Conservation (phyloP, 495 filamentous ascomycete species). For the Aspergillus asperescens region DNA sequence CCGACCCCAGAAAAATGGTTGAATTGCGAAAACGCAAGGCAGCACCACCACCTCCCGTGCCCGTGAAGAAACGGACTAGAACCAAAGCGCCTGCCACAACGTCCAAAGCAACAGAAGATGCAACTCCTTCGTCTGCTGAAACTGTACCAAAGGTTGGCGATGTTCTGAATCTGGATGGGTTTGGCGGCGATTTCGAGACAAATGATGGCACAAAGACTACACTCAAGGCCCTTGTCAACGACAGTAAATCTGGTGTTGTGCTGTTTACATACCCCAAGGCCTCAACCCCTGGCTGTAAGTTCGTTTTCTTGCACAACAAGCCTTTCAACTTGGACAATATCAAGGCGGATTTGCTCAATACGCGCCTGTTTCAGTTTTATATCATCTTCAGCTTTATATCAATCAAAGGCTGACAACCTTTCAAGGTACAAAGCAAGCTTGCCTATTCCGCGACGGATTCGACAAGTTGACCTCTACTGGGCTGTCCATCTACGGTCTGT, state of each 20-base stretch:
- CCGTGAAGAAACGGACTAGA: constrained; percentile 51
- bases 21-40: constrained; percentile 77
- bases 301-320: background rate
- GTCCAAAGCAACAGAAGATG: constrained; percentile 24
- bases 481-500: constrained; percentile 82
- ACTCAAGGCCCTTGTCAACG: constrained; percentile 69
- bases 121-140: constrained; percentile 17
- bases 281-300: constrained; percentile 91
- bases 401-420: background rate
- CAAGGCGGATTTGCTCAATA: background rate
- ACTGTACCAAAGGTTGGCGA: constrained; percentile 41
- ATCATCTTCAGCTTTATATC: background rate
- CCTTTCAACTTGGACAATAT: background rate
- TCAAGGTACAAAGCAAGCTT: constrained; percentile 84
- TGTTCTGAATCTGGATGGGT: constrained; percentile 59
- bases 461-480: constrained; percentile 71
- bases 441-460: constrained; percentile 83
- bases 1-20: constrained; percentile 33
- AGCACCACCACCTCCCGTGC: constrained; percentile 46
- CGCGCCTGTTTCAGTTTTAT: background rate
- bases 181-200: constrained; percentile 80
- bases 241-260: constrained; percentile 79
- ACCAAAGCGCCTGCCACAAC: constrained; percentile 42
- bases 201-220: constrained; percentile 75
- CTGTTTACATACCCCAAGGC: constrained; percentile 96